Conservation (phyloP, 2,329 filamentous ascomycete species). For the Rutstroemia sp. region DNA sequence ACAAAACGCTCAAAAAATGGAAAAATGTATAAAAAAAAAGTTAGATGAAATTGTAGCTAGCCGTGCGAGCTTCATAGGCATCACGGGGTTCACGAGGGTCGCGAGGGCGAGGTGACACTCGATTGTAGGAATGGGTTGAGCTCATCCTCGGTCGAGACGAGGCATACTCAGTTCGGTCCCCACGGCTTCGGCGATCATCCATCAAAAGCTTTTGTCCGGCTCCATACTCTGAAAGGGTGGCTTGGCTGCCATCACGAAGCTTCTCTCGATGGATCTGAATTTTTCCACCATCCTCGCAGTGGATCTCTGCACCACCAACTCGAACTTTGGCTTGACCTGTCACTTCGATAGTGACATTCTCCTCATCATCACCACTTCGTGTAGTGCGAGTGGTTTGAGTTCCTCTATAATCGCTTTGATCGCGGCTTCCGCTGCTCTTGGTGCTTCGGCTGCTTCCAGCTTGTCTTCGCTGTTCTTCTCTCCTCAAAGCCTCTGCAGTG, state of each 20-base stretch:
- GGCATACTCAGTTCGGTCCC: constrained; percentile 13
- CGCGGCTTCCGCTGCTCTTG: constrained; percentile 52
- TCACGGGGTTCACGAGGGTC: constrained; percentile 7
- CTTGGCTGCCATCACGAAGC: constrained; percentile 42
- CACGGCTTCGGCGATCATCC: constrained; percentile 22
- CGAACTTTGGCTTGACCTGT: constrained; percentile 48
- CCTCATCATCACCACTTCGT: constrained; percentile 35
- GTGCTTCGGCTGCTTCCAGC: constrained; percentile 43
- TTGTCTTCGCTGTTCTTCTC: constrained; percentile 35
- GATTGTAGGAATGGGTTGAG: constrained; percentile 21
- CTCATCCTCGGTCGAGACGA: constrained; percentile 15
- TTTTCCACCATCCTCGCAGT: constrained; percentile 51
- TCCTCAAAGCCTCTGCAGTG: constrained; percentile 45
- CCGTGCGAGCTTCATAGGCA: not conserved
- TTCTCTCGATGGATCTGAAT: constrained; percentile 44
- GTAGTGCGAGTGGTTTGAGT: constrained; percentile 57
- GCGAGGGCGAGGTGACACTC: constrained; percentile 13
- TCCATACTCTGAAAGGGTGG: constrained; percentile 34
- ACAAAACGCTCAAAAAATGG: constrained; percentile 16
- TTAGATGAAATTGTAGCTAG: not conserved
- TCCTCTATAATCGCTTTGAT: constrained; percentile 56
- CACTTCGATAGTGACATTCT: constrained; percentile 56
- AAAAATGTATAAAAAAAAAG: constrained; percentile 13
- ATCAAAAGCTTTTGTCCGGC: constrained; percentile 12
- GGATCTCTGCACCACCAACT: constrained; percentile 50